Percentiles rank a stretch among this genome's conserved stretches.
Evolutionary conservation across 306 rosid species (phyloP).

Genomic region (Acacia crassicarpa): DNA sequence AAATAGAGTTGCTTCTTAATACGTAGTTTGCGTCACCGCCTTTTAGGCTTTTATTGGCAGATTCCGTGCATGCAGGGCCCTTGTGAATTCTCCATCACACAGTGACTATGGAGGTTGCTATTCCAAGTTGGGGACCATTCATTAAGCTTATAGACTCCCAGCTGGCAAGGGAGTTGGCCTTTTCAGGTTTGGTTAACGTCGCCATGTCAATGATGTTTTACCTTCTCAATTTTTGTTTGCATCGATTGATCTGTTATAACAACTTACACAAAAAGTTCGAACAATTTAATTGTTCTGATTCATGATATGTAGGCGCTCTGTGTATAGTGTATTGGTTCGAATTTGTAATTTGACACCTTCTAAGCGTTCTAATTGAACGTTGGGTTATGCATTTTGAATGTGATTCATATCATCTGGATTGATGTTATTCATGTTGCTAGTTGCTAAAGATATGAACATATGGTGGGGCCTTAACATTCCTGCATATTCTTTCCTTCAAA

Average conservation of each 20-base stretch:
- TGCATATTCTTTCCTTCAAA: conserved; percentile 19
- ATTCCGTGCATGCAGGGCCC: conserved; percentile 24
- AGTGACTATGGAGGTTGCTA: background rate
- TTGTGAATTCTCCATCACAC: conserved; percentile 2
- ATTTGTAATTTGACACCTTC: background rate
- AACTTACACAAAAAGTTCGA: background rate
- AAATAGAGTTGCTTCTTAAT: background rate
- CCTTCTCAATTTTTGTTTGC: background rate
- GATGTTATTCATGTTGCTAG: background rate
- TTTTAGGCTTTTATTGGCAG: background rate
- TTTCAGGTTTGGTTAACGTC: conserved; percentile 23
- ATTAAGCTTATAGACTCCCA: background rate
- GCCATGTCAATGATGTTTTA: background rate
- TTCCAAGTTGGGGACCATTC: conserved; percentile 22
- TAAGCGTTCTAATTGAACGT: background rate
- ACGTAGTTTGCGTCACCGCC: background rate
- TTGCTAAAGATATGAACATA: background rate
- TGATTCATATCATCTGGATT: background rate
- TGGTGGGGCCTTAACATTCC: conserved; percentile 26
- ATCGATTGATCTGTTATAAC: background rate
- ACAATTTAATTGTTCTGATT: background rate
- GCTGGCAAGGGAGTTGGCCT: background rate
- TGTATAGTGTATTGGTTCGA: background rate
- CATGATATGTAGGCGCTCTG: background rate
- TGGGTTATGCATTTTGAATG: background rate